Evolutionary conservation across 2,329 filamentous ascomycete species (phyloP).

Genomic region (Cladophialophora chaetospira): DNA sequence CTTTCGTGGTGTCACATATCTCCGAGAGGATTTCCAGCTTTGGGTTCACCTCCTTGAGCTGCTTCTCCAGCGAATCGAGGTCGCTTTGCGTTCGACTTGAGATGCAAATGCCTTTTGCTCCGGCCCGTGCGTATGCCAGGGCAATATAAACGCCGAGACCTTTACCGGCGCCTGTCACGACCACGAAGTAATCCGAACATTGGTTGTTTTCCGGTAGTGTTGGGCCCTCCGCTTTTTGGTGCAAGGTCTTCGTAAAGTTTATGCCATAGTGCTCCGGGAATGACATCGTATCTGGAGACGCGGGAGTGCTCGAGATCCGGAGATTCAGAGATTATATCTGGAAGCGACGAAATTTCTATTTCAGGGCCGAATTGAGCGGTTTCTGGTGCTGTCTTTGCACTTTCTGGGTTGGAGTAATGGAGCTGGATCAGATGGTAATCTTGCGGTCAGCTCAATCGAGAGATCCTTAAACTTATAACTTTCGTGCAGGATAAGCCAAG

Average conservation of each 20-base stretch:
- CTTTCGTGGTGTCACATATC: conserved; percentile 29
- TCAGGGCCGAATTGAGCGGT: too few relatives aligned
- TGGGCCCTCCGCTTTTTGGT: conserved; percentile 22
- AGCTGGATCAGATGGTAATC: too few relatives aligned
- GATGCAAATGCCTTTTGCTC: conserved; percentile 43
- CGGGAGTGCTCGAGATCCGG: too few relatives aligned
- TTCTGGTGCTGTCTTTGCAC: too few relatives aligned
- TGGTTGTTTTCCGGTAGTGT: conserved; percentile 28
- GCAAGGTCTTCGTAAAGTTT: conserved; percentile 20
- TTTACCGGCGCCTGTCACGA: conserved; percentile 42
- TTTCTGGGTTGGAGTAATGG: too few relatives aligned
- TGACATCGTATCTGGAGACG: neutral
- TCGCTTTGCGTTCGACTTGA: conserved; percentile 35
- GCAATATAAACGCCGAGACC: conserved; percentile 42
- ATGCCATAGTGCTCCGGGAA: conserved; percentile 17
- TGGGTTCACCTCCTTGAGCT: conserved; percentile 34
- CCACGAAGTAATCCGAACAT: conserved; percentile 31
- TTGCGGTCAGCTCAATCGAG: too few relatives aligned
- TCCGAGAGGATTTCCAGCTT: conserved; percentile 37
- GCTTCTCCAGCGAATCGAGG: conserved; percentile 26
- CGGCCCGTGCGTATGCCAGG: conserved; percentile 38
- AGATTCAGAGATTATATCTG: neutral
- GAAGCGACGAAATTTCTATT: too few relatives aligned
- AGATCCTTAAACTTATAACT: too few relatives aligned
- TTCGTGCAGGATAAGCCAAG: too few relatives aligned